Percentiles rank a stretch among this genome's conserved stretches.
Conservation (phyloP, 192 early-diverging fungal genomes). For the Cetraspora pellucida region DNA sequence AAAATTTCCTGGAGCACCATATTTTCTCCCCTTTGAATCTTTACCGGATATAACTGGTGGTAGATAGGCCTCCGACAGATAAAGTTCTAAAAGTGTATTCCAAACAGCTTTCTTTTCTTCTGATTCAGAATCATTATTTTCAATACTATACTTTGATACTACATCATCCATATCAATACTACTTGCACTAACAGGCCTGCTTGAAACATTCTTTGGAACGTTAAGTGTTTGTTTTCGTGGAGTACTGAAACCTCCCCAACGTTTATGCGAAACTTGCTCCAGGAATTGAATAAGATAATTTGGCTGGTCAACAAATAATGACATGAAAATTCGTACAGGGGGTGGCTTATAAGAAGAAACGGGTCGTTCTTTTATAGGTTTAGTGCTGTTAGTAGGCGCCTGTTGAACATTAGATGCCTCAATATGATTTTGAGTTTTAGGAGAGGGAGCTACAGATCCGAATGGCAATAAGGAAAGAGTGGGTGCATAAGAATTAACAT, state of each 20-base stretch:
- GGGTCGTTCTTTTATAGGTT: not conserved
- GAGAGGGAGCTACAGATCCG: conserved; percentile 27
- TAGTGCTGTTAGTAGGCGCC: conserved; percentile 30
- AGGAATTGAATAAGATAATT: conserved; percentile 81
- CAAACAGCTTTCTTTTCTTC: conserved; percentile 79
- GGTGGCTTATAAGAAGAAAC: conserved; percentile 48
- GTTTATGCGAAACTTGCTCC: conserved; percentile 78
- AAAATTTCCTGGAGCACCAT: conserved; percentile 25
- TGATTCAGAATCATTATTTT: conserved; percentile 40
- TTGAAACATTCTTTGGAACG: conserved; percentile 23
- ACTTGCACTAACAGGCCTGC: conserved; percentile 21
- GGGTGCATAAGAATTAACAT: conserved; percentile 1
- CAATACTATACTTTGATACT: conserved; percentile 30
- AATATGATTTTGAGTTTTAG: conserved; percentile 4
- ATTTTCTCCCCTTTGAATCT: conserved; percentile 31
- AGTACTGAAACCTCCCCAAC: conserved; percentile 57
- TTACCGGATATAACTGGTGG: conserved; percentile 11
- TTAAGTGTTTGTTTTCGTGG: conserved; percentile 29
- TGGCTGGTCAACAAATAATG: conserved; percentile 84
- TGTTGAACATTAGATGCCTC: conserved; percentile 31
- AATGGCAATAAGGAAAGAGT: conserved; percentile 45
- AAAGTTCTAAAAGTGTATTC: conserved; percentile 92
- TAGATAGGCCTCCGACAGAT: conserved; percentile 50
- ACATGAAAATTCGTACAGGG: conserved; percentile 75
- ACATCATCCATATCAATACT: conserved; percentile 39